These are phyloP conservation scores for Trichoderma endophyticum DNA, from an alignment of 2,329 filamentous ascomycete genomes.

Conservation along the genomic window DNA sequence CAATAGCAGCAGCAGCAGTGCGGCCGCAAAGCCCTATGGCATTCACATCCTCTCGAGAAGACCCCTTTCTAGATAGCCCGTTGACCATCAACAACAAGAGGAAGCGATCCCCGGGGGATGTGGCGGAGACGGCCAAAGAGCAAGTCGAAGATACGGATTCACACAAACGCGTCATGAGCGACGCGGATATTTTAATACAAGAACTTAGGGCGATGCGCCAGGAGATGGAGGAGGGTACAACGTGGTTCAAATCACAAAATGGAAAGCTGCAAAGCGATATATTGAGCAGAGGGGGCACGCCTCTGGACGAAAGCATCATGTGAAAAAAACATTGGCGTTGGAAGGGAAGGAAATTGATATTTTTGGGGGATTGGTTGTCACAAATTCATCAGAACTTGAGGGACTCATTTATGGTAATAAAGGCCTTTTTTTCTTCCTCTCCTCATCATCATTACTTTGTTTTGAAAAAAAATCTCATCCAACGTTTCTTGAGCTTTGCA, in stretches of 20 bases:
- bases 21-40: conserved; percentile 1
- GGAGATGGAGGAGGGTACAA: conserved; percentile 46
- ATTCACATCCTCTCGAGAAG: background rate
- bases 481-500: background rate
- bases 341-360: background rate
- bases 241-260: conserved; percentile 47
- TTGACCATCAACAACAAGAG: conserved; percentile 23
- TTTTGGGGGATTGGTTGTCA: background rate
- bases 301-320: conserved; percentile 34
- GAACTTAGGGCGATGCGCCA: conserved; percentile 42
- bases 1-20: background rate
- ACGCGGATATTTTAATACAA: conserved; percentile 38
- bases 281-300: conserved; percentile 33
- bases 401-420: conserved; percentile 16
- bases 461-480: background rate
- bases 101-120: conserved; percentile 24
- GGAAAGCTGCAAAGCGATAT: conserved; percentile 40
- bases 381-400: background rate
- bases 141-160: background rate
- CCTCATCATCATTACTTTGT: conserved; percentile 8
- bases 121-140: background rate
- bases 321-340: conserved; percentile 19
- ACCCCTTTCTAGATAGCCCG: background rate
- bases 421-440: conserved; percentile 16
- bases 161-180: conserved; percentile 42